Percentiles rank a stretch among this genome's conserved stretches.
These are phyloP conservation scores for Solanum habrochaites DNA, from an alignment of 257 asterid genomes.

Conservation along the genomic window DNA sequence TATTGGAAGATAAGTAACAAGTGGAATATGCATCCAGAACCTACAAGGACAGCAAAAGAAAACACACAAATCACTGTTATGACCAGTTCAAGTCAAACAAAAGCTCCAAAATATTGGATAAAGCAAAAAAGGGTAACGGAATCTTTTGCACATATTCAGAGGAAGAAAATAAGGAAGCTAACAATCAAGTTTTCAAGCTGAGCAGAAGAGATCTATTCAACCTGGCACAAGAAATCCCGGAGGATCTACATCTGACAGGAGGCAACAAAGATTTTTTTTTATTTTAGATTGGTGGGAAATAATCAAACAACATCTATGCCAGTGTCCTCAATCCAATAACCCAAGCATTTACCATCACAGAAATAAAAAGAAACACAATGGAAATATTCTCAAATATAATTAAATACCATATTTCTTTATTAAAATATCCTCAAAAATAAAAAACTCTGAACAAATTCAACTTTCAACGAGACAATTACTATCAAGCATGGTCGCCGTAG, in stretches of 20 bases:
- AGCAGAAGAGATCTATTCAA: background rate
- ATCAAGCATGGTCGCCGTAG: background rate
- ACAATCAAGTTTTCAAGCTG: background rate
- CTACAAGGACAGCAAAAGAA: slow-evolving; percentile 34
- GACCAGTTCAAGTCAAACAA: background rate
- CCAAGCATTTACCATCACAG: background rate
- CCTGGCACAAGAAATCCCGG: background rate
- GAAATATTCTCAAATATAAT: background rate
- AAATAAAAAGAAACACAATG: background rate
- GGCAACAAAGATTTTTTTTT: background rate
- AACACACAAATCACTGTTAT: background rate
- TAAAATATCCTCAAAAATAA: background rate
- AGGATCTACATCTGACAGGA: background rate
- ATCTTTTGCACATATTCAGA: background rate
- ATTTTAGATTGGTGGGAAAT: background rate
- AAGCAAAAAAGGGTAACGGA: background rate
- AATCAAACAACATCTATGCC: background rate
- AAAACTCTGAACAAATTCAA: background rate
- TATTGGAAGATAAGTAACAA: slow-evolving; percentile 70
- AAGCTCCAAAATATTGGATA: background rate
- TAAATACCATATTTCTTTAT: background rate
- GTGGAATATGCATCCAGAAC: slow-evolving; percentile 79
- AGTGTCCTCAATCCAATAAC: background rate
- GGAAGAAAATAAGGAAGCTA: background rate
- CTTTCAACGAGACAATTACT: background rate